phyloP scores from a whole-genome alignment of 2,329 filamentous ascomycete genomes.

The Periconia sp. region DNA sequence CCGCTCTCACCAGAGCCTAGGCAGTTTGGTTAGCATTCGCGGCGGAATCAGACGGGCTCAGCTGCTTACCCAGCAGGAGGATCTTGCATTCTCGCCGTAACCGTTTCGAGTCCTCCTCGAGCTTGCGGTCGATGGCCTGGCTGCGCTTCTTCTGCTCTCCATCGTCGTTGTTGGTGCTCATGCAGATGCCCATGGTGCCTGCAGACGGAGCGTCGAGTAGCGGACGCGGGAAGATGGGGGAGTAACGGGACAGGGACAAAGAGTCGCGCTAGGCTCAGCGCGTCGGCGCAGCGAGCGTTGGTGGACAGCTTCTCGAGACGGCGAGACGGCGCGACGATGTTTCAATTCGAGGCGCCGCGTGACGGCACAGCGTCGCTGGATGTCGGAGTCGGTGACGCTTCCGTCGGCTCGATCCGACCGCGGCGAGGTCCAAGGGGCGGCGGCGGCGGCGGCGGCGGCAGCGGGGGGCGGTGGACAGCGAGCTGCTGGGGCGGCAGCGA shows the following conservation, averaged over 20 bases:
- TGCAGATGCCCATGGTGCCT: conserved; percentile 84
- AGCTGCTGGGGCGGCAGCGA: conserved; percentile 10
- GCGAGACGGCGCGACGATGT: conserved; percentile 27
- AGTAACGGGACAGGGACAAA: conserved; percentile 25
- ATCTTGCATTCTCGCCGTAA: conserved; percentile 99
- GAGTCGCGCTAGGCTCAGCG: conserved; percentile 36
- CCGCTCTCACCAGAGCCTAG: conserved; percentile 96
- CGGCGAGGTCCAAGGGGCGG: background rate
- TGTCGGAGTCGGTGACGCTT: conserved; percentile 16
- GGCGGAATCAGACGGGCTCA: conserved; percentile 2
- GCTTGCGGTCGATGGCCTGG: conserved; percentile 89
- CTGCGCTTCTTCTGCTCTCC: conserved; percentile 94
- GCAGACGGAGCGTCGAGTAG: conserved; percentile 32
- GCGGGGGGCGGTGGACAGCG: conserved; percentile 9
- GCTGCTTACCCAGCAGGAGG: conserved; percentile 78
- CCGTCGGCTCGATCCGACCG: conserved; percentile 23
- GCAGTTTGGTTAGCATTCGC: conserved; percentile 32
- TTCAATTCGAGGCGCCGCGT: conserved; percentile 24
- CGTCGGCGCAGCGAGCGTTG: conserved; percentile 20
- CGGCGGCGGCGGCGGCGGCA: conserved; percentile 17
- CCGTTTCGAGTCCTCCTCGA: conserved; percentile 93
- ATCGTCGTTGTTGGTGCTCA: conserved; percentile 87
- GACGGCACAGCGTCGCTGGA: conserved; percentile 24
- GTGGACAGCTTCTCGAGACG: too few species aligned
- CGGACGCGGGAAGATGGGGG: conserved; percentile 33